Evolutionary conservation across 2,329 filamentous ascomycete species (phyloP).

Genomic region (Drechmeria coniospora): DNA sequence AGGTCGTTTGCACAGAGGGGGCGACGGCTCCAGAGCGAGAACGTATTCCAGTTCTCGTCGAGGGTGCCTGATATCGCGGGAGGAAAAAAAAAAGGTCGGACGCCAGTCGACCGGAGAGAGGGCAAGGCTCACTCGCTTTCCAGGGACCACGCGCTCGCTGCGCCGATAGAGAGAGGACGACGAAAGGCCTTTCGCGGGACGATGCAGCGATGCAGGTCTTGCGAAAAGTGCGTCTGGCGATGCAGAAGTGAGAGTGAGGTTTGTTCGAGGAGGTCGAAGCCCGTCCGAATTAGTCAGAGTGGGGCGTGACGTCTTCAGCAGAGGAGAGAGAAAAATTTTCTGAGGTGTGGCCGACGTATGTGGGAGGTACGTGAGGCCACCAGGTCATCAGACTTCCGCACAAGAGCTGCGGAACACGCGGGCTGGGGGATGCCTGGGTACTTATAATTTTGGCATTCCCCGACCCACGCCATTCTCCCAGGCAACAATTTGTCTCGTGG

Average conservation of each 20-base stretch:
- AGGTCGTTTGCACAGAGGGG: slow-evolving; percentile 18
- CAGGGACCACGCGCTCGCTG: slow-evolving; percentile 4
- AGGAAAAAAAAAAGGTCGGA: too few species aligned
- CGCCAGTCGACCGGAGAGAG: slow-evolving; percentile 7
- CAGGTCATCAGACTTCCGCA: slow-evolving; percentile 42
- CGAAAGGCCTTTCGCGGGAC: slow-evolving; percentile 6
- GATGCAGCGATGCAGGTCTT: slow-evolving; percentile 4
- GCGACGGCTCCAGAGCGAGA: slow-evolving; percentile 18
- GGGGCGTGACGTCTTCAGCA: slow-evolving; percentile 20
- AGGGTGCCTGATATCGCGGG: slow-evolving; percentile 13
- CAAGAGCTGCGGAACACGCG: slow-evolving; percentile 31
- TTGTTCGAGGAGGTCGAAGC: slow-evolving; percentile 6
- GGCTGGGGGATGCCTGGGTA: slow-evolving; percentile 37
- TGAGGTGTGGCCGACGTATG: slow-evolving; percentile 27
- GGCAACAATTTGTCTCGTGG: slow-evolving; percentile 29
- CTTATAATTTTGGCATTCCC: slow-evolving; percentile 38
- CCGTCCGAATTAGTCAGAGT: slow-evolving; percentile 11
- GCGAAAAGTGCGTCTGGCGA: slow-evolving; percentile 7
- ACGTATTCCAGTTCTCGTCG: slow-evolving; percentile 29
- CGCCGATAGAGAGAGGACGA: slow-evolving; percentile 2
- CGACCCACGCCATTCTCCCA: slow-evolving; percentile 22
- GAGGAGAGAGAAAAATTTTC: slow-evolving; percentile 17
- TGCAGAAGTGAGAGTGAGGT: slow-evolving; percentile 8
- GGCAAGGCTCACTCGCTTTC: slow-evolving; percentile 7
- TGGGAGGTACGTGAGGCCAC: slow-evolving; percentile 35